A percentile compares a stretch with the other conserved stretches of the same genome.
Evolutionary conservation across 441 rosid species (phyloP).

Genomic region (Euphorbia celastroides): DNA sequence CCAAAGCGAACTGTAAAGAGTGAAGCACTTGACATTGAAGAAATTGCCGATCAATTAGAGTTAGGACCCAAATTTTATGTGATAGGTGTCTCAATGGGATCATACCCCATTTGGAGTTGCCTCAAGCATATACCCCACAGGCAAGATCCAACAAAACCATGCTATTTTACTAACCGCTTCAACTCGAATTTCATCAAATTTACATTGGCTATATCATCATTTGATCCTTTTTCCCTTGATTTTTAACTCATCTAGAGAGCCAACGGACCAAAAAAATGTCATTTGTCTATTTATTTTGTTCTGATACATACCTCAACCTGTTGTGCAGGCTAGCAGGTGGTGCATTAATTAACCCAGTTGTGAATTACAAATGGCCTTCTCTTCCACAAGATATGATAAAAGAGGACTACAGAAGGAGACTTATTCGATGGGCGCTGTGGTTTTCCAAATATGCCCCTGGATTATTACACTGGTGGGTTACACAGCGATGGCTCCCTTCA

Average conservation of each 20-base stretch:
- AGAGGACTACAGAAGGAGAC: conserved; percentile 35
- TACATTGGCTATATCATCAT: too few species aligned
- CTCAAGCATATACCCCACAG: conserved; percentile 71
- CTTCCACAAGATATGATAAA: conserved; percentile 46
- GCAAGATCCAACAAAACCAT: conserved; percentile 23
- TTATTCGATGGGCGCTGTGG: conserved; percentile 22
- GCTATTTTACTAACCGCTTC: background rate
- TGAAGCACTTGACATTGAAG: conserved; percentile 71
- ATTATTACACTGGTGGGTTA: conserved; percentile 74
- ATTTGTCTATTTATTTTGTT: too few species aligned
- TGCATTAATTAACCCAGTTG: conserved; percentile 70
- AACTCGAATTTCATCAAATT: background rate
- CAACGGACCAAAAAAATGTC: too few species aligned
- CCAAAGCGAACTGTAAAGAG: conserved; percentile 56
- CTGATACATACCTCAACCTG: conserved; percentile 5
- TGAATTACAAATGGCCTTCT: conserved; percentile 66
- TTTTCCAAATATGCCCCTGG: conserved; percentile 59
- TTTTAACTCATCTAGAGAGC: too few species aligned
- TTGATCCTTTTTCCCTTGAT: too few species aligned
- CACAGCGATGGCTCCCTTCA: conserved; percentile 58
- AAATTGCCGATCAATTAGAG: conserved; percentile 62
- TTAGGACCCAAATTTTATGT: conserved; percentile 53
- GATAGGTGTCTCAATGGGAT: conserved; percentile 72
- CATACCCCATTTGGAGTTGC: conserved; percentile 66
- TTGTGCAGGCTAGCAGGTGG: conserved; percentile 64